Conservation (phyloP, 306 rosid species). For the Vigna unguiculata region DNA sequence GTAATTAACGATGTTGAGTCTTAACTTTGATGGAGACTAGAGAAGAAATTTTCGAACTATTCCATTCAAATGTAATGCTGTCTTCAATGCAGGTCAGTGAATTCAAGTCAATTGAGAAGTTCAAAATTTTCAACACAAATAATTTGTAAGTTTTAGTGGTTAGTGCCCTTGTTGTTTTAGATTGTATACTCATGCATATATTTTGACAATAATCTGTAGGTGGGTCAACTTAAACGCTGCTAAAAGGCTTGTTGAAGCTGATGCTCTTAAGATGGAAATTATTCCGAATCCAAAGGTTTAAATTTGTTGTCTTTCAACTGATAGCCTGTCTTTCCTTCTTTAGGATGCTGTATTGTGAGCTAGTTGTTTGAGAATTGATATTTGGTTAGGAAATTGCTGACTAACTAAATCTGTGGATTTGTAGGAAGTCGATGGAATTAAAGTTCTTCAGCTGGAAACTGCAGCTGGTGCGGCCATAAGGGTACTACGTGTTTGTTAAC, state of each 20-base stretch:
- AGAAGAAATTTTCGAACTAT: slow-evolving; percentile 28
- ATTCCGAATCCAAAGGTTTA: slow-evolving; percentile 97
- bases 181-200: slow-evolving; percentile 19
- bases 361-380: slow-evolving; percentile 25
- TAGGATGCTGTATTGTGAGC: slow-evolving; percentile 12
- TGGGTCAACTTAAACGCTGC: slow-evolving; percentile 95
- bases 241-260: slow-evolving; percentile 88
- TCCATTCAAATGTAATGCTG: slow-evolving; percentile 39
- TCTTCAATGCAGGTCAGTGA: slow-evolving; percentile 75
- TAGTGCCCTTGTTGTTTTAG: slow-evolving; percentile 26
- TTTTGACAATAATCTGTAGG: slow-evolving; percentile 61
- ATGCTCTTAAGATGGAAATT: slow-evolving; percentile 96
- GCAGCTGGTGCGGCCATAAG: slow-evolving; percentile 99
- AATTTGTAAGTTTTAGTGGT: slow-evolving; percentile 72
- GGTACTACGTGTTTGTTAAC: slow-evolving; percentile 56
- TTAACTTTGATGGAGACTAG: slow-evolving; percentile 21
- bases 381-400: slow-evolving; percentile 41
- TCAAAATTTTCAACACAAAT: slow-evolving; percentile 98
- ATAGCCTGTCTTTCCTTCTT: slow-evolving; percentile 29
- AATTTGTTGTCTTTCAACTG: slow-evolving; percentile 22
- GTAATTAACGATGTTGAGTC: slow-evolving; percentile 27
- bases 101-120: slow-evolving; percentile 98
- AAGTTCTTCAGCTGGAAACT: slow-evolving; percentile 98
- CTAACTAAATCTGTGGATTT: slow-evolving; percentile 32
- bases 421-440: slow-evolving; percentile 94